Percentiles rank a stretch among this genome's conserved stretches.
Evolutionary conservation across 352 stramenopile species (phyloP).

Genomic region (Pilasporangium apinafurcum): DNA sequence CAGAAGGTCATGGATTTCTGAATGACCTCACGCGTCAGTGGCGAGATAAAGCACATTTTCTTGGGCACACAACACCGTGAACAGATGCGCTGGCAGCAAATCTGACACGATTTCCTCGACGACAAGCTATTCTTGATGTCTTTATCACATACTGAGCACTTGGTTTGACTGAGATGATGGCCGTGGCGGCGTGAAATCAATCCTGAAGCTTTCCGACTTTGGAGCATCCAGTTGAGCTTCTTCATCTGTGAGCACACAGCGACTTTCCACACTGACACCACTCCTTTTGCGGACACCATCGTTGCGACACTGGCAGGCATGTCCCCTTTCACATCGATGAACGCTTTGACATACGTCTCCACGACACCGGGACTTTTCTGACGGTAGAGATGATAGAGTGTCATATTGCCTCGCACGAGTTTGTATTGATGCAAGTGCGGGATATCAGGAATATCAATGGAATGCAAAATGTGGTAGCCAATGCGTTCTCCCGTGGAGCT

Average conservation of each 20-base stretch:
- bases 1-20: constrained; percentile 7
- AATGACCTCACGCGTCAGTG: too few species aligned
- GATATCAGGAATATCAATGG: constrained; percentile 14
- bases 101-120: neutral
- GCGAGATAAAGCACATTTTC: constrained; percentile 1
- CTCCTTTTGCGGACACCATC: constrained; percentile 14
- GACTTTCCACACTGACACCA: constrained; percentile 28
- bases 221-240: constrained; percentile 1
- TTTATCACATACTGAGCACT: neutral
- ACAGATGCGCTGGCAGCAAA: neutral
- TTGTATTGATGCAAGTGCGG: constrained; percentile 26
- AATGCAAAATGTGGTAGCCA: constrained; percentile 30
- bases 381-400: constrained; percentile 39
- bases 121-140: neutral
- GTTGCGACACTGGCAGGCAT: constrained; percentile 23
- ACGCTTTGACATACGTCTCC: constrained; percentile 29
- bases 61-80: neutral
- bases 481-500: constrained; percentile 29
- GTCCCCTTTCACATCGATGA: constrained; percentile 26
- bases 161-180: too few species aligned
- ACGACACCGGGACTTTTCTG: constrained; percentile 28
- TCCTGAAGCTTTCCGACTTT: neutral
- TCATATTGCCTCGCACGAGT: constrained; percentile 46
- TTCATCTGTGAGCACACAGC: constrained; percentile 13
- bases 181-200: too few species aligned